A percentile compares a stretch with the other conserved stretches of the same genome.
These are phyloP conservation scores for Pseudogymnoascus sp. DNA, from an alignment of 2,329 filamentous ascomycete species.

Conservation along the genomic window DNA sequence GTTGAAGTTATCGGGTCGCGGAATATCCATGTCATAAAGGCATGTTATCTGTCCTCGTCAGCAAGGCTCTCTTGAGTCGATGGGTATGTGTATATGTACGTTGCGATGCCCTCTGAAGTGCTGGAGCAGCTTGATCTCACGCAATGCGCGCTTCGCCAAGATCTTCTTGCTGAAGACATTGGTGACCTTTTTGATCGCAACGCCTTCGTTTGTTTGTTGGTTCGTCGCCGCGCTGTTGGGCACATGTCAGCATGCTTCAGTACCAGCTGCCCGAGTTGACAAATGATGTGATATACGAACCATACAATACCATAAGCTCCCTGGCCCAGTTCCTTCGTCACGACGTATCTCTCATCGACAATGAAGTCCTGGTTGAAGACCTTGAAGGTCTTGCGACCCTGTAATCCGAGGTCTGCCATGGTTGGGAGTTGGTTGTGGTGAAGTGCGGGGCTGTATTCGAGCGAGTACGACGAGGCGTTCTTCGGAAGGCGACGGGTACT, in stretches of 20 bases:
- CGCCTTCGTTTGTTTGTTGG: slow-evolving; percentile 55
- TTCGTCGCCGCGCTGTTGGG: neutral
- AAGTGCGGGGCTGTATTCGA: slow-evolving; percentile 3
- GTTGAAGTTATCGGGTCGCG: slow-evolving; percentile 94
- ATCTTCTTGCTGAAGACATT: slow-evolving; percentile 99
- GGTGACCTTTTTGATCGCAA: slow-evolving; percentile 99
- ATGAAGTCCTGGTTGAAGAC: slow-evolving; percentile 99
- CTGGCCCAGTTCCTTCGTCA: slow-evolving; percentile 97
- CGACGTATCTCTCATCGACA: slow-evolving; percentile 95
- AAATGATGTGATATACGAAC: slow-evolving; percentile 42
- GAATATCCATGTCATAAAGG: slow-evolving; percentile 99
- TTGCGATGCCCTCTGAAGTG: slow-evolving; percentile 91
- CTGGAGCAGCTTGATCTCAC: slow-evolving; percentile 97
- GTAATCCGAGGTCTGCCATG: slow-evolving; percentile 26
- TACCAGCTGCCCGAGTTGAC: neutral
- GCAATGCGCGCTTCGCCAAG: slow-evolving; percentile 89
- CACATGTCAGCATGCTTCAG: slow-evolving; percentile 8
- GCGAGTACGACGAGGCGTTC: neutral
- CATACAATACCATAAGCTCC: slow-evolving; percentile 98
- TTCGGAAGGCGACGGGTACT: neutral
- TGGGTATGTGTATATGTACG: slow-evolving; percentile 41
- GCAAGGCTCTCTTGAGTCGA: slow-evolving; percentile 16
- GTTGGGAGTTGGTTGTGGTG: slow-evolving; percentile 12
- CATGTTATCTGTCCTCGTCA: slow-evolving; percentile 75
- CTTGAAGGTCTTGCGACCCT: slow-evolving; percentile 87